Base-by-base conservation (phyloP, 306 rosid genomes). In the Medicago arabica region DNA sequence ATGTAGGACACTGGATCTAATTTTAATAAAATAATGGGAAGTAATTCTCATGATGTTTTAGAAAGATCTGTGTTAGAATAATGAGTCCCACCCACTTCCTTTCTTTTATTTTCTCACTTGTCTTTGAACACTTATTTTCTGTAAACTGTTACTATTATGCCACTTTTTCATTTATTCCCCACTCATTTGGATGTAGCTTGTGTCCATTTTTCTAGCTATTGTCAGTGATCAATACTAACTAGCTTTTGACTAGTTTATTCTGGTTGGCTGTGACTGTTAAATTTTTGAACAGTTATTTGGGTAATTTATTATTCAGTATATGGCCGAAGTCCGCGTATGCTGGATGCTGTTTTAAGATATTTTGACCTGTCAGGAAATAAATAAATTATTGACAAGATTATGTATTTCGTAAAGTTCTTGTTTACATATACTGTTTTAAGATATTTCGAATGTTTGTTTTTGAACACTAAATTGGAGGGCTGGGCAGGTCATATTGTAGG, bases 1-100 rank as follows among this genome's bases (percentile, higher is more conserved):
- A 10, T 5, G 34, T 28, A 17, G 28, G 15, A 40, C 4, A 11
- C 3, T 63, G 49, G 16, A n/a, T 63, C 23, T n/a, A 63, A 63
- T 63, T 36, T 36, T 38, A 62, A 25, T 61, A 61, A 61, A 31
- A 61, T 61, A 61, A 63, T 23, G 64, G 15, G 16, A 23, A 21
- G 55, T 50, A 50, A 17, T 11, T 58, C 38, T 58, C 5, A 21
- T 21, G 64, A 58, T 23, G 8, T 58, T 11, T 7, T 6, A 11
- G 36, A 57, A 21, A 21, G 14, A 6, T n/a, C n/a, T 23, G 23
- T 58, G 23, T 23, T 58, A 21, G 36, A 12, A 23, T 5, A 21
- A 5, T 6, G 34, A 58, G 15, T 58, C n/a, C 11, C 64, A 58
- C n/a, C 11, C 64, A 58, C 14, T 57, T 57, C 1, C 36, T 57